Percentiles rank a stretch among this genome's conserved stretches.
phyloP scores from a whole-genome alignment of 2,329 filamentous ascomycete species.

The Claviceps lovelessii region DNA sequence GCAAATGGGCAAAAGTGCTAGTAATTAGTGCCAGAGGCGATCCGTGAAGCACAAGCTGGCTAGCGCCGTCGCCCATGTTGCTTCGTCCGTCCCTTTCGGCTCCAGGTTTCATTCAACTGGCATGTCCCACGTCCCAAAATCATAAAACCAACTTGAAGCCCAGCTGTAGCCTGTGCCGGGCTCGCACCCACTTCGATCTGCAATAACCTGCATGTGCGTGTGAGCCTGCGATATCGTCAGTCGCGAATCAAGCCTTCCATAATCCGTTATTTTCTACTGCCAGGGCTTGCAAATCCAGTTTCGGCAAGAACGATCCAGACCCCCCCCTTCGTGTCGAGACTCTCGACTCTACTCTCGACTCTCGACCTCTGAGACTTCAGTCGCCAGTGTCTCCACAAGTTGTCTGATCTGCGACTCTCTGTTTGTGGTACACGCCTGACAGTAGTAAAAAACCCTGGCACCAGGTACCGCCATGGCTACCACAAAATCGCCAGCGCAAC shows the following conservation, averaged over 20 bases:
- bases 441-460: too few species aligned
- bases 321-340: too few species aligned
- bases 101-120: neutral
- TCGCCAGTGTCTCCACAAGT: too few species aligned
- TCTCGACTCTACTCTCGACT: too few species aligned
- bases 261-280: neutral
- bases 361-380: too few species aligned
- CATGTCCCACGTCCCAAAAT: neutral
- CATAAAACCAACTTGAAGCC: constrained; percentile 3
- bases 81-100: neutral
- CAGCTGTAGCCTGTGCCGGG: neutral
- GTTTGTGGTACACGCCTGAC: neutral
- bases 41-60: neutral
- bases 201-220: neutral
- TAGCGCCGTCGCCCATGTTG: neutral
- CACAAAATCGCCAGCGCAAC: constrained; percentile 6
- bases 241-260: neutral
- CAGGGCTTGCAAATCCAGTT: neutral
- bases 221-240: neutral
- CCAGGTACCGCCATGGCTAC: constrained; percentile 1
- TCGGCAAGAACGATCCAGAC: neutral
- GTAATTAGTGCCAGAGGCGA: neutral
- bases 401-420: too few species aligned
- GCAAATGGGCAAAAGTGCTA: neutral
- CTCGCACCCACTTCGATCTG: neutral